Conservation (phyloP, 2,329 filamentous ascomycete genomes). For the Colletotrichum tanaceti region DNA sequence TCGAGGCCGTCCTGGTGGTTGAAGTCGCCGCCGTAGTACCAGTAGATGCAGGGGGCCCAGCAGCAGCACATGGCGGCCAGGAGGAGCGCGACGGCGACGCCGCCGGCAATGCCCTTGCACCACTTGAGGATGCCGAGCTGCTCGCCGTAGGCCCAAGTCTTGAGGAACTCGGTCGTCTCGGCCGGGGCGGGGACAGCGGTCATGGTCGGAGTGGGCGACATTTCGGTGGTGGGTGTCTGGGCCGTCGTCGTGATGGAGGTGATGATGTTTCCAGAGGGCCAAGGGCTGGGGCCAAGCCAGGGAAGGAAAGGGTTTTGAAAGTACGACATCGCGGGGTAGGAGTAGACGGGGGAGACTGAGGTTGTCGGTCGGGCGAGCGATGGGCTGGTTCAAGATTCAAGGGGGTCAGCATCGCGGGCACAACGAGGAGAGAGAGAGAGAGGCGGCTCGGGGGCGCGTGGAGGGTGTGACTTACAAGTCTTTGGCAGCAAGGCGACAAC, state of each 20-base stretch:
- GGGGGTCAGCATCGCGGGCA: neutral
- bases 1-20: conserved; percentile 1
- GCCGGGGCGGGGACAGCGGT: neutral
- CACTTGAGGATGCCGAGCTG: conserved; percentile 8
- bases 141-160: conserved; percentile 15
- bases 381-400: neutral
- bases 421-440: neutral
- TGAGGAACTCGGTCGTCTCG: conserved; percentile 10
- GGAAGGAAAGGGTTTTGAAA: conserved; percentile 9
- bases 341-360: neutral
- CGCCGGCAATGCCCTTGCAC: conserved; percentile 40
- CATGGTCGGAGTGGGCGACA: neutral
- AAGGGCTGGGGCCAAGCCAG: neutral
- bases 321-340: neutral
- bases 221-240: neutral
- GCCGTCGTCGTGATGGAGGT: neutral
- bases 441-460: neutral
- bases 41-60: conserved; percentile 40
- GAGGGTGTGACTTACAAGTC: neutral
- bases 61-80: conserved; percentile 41
- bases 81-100: conserved; percentile 35
- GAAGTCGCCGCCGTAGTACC: conserved; percentile 30
- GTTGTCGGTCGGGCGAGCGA: neutral
- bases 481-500: neutral
- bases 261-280: neutral